Base-by-base conservation (phyloP, 139 green algal species). In the Pleodorina starrii region DNA sequence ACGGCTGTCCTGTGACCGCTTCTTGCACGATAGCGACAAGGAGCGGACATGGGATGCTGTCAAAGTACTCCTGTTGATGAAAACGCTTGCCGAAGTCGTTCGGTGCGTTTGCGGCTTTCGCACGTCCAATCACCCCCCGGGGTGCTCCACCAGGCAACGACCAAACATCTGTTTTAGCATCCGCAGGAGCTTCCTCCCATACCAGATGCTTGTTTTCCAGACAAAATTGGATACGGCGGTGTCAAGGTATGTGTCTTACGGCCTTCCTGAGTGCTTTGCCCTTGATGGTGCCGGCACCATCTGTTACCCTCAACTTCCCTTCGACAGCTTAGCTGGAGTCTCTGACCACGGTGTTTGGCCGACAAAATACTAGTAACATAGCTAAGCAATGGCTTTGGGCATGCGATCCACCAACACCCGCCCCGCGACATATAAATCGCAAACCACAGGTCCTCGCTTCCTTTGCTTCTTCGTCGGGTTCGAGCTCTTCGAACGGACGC, bases 401-500 rank as follows among this genome's bases (percentile, higher is more conserved):
- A n/a, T n/a, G n/a, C n/a, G n/a, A n/a, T n/a, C n/a, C n/a, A n/a
- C n/a, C n/a, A n/a, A n/a, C n/a, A n/a, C n/a, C n/a, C n/a, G n/a
- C n/a, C n/a, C n/a, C n/a, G n/a, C n/a, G n/a, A n/a, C n/a, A n/a
- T n/a, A n/a, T n/a, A n/a, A n/a, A n/a, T 66, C 29, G 4, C 69
- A 23, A 19, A 77, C 35, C 69, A 27, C 76, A 84, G 76, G 48
- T 84, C 2, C 76, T 84, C 27, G 32, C 76, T 19, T 84, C 76
- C 6, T 35, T 9, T n/a, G 48, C 76, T 32, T 54, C 35, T 32
- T 19, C 48, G 10, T 5, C n/a, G 9, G 32, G 76, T n/a, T 42
- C 29, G 19, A 35, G 17, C 32, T 29, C 42, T 32, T 69, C 48
- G 5, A 32, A 48, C 32, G 76, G 48, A 7, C 76, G 48, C 4